A percentile compares a stretch with the other conserved stretches of the same genome.
Evolutionary conservation across 306 rosid genomes (phyloP).

Genomic region (Acacia melanoxylon): DNA sequence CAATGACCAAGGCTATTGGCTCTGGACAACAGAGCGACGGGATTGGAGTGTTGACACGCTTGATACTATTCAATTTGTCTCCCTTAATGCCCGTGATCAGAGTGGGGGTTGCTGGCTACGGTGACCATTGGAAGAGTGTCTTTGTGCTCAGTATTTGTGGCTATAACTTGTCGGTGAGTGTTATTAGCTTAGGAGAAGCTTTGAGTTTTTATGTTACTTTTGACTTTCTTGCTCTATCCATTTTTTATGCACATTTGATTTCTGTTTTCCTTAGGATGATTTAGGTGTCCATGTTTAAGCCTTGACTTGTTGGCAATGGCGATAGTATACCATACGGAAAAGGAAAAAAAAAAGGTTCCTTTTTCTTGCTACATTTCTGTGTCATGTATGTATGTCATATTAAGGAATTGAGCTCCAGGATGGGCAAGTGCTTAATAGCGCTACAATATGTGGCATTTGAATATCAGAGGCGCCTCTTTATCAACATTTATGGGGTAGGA

Average conservation of each 20-base stretch:
- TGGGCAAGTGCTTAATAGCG: neutral
- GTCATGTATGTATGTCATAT: neutral
- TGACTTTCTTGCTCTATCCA: neutral
- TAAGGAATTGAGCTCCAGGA: neutral
- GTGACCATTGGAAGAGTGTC: slow-evolving; percentile 74
- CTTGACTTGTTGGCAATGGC: neutral
- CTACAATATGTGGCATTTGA: neutral
- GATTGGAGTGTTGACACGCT: slow-evolving; percentile 67
- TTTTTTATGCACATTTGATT: neutral
- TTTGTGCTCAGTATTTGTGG: slow-evolving; percentile 57
- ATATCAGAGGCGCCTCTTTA: neutral
- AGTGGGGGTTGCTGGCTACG: slow-evolving; percentile 43
- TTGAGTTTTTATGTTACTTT: neutral
- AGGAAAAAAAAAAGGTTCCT: neutral
- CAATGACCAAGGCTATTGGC: slow-evolving; percentile 57
- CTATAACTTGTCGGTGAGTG: slow-evolving; percentile 68
- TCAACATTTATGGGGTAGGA: neutral
- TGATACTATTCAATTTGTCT: slow-evolving; percentile 55
- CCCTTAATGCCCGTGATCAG: slow-evolving; percentile 38
- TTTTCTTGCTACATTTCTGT: neutral
- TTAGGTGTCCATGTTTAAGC: neutral
- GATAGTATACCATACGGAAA: neutral
- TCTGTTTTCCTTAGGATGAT: neutral
- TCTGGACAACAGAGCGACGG: slow-evolving; percentile 83
- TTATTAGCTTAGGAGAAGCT: neutral